A percentile compares a stretch with the other conserved stretches of the same genome.
These are phyloP conservation scores for Fraxinus angustifolia DNA, from an alignment of 305 asterid genomes.

Conservation along the genomic window DNA sequence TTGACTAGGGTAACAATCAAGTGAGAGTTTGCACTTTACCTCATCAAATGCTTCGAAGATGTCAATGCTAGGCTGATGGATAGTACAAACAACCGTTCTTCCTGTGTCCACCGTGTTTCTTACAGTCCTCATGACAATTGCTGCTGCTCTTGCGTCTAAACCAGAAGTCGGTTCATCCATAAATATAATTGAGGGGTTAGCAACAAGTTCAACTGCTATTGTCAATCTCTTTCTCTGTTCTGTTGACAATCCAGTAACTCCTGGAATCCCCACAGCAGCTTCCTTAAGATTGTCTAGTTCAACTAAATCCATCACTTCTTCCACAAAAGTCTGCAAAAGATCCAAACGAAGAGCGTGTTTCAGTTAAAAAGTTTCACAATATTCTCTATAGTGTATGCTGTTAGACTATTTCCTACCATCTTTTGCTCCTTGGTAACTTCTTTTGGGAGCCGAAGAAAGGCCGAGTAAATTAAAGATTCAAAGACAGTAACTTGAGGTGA, in stretches of 20 bases:
- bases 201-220: slow-evolving; percentile 89
- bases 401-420: slow-evolving; percentile 43
- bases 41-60: slow-evolving; percentile 89
- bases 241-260: slow-evolving; percentile 77
- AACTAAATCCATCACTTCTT: slow-evolving; percentile 82
- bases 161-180: slow-evolving; percentile 96
- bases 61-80: slow-evolving; percentile 91
- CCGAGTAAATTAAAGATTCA: slow-evolving; percentile 78
- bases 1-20: background rate
- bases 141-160: slow-evolving; percentile 89
- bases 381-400: background rate
- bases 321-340: slow-evolving; percentile 55
- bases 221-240: slow-evolving; percentile 84
- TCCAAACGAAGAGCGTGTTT: background rate
- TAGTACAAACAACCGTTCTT: slow-evolving; percentile 89
- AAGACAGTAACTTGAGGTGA: slow-evolving; percentile 85
- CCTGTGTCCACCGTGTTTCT: slow-evolving; percentile 91
- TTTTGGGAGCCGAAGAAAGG: slow-evolving; percentile 78
- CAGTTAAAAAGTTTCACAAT: background rate
- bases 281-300: slow-evolving; percentile 70
- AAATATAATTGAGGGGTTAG: slow-evolving; percentile 85
- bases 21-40: slow-evolving; percentile 32
- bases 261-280: slow-evolving; percentile 84
- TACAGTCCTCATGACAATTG: slow-evolving; percentile 91
- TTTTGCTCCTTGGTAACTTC: slow-evolving; percentile 67